Conservation (phyloP, 257 asterid species). For the Rauvolfia tetraphylla region DNA sequence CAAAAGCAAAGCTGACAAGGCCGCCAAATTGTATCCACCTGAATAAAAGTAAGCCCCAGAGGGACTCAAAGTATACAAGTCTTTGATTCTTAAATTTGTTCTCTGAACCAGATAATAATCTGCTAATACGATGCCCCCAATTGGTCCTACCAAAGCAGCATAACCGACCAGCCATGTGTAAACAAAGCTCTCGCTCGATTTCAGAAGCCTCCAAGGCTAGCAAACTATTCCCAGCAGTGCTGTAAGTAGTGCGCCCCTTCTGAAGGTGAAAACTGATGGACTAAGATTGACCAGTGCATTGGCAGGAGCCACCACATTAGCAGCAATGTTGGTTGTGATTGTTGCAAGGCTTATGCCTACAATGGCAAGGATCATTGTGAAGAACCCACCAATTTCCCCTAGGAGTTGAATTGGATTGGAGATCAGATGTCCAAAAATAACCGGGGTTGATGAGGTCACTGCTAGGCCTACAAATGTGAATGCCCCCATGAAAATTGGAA, state of each 20-base stretch:
- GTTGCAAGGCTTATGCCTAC: conserved; percentile 73
- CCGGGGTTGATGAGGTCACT: conserved; percentile 80
- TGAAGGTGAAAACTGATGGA: conserved; percentile 65
- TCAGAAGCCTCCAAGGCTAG: conserved; percentile 88
- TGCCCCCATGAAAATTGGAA: conserved; percentile 81
- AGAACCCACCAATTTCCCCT: conserved; percentile 68
- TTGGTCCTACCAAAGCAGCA: conserved; percentile 83
- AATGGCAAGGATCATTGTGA: conserved; percentile 59
- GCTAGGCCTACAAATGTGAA: conserved; percentile 90
- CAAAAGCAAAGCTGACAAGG: conserved; percentile 49
- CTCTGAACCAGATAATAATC: conserved; percentile 61
- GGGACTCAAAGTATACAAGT: conserved; percentile 52
- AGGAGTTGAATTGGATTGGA: conserved; percentile 73
- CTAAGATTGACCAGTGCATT: conserved; percentile 77
- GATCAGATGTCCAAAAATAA: conserved; percentile 66
- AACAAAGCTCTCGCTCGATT: conserved; percentile 82
- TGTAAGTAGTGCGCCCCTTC: conserved; percentile 62
- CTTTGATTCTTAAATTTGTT: conserved; percentile 36
- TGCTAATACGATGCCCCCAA: conserved; percentile 56
- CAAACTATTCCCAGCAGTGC: conserved; percentile 73
- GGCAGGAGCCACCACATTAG: conserved; percentile 93
- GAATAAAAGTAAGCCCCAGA: conserved; percentile 62
- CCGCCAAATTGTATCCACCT: conserved; percentile 61
- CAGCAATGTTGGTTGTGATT: conserved; percentile 88
- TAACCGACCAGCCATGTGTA: conserved; percentile 91